Conservation (phyloP, 2,329 filamentous ascomycete species). For the Diaporthe sp. region DNA sequence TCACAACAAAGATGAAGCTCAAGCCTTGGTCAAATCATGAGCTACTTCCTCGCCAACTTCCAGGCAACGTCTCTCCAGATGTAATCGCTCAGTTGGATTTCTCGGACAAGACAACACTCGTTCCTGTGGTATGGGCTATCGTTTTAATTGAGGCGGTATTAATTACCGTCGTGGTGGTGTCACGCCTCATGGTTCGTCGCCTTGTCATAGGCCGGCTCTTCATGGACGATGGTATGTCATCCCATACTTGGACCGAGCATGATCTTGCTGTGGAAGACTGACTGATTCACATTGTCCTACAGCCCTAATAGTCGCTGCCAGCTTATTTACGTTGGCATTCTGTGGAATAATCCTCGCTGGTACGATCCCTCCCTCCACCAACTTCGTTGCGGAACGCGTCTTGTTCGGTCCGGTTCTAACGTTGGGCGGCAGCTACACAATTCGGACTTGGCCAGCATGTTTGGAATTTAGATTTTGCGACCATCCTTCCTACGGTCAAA, state of each 20-base stretch:
- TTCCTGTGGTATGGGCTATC: slow-evolving; percentile 14
- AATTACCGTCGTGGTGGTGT: slow-evolving; percentile 15
- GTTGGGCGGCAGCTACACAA: neutral
- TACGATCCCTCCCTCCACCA: neutral
- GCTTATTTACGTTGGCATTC: slow-evolving; percentile 6
- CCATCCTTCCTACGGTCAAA: slow-evolving; percentile 6
- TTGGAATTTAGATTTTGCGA: neutral
- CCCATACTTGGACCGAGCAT: neutral
- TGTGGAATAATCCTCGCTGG: neutral
- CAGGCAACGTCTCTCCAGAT: neutral
- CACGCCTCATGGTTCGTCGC: slow-evolving; percentile 10
- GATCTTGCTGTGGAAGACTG: neutral
- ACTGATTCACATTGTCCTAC: neutral
- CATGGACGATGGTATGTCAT: slow-evolving; percentile 13
- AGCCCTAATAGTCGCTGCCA: slow-evolving; percentile 13
- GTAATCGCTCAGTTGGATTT: slow-evolving; percentile 13
- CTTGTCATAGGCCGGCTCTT: slow-evolving; percentile 7
- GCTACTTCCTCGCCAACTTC: slow-evolving; percentile 5
- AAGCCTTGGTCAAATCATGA: neutral
- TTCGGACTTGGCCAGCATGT: slow-evolving; percentile 19
- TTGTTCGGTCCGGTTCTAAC: neutral
- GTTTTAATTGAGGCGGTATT: neutral
- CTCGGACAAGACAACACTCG: slow-evolving; percentile 10
- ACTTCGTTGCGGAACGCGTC: neutral
- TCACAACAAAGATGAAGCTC: neutral